Conservation (phyloP, 1,139 yeast genomes). For the Kodamaea fungicola region DNA sequence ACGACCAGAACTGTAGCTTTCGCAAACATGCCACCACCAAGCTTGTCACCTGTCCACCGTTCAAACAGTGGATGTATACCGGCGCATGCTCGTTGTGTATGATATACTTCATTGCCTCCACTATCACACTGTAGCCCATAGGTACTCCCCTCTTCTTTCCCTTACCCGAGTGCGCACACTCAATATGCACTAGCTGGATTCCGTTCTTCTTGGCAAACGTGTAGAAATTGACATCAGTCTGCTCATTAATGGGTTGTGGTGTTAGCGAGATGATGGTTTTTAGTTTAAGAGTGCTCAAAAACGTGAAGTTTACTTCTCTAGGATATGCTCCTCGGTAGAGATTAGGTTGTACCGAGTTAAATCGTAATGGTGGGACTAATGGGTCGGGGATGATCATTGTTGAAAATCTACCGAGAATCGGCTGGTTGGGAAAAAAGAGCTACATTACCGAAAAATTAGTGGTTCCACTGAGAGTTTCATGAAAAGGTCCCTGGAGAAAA, state of each 20-base stretch:
- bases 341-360: conserved; percentile 64
- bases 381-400: conserved; percentile 32
- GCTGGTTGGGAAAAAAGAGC: no score
- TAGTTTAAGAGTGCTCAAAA: conserved; percentile 61
- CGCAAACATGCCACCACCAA: conserved; percentile 82
- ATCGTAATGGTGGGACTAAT: conserved; percentile 78
- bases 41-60: conserved; percentile 86
- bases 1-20: conserved; percentile 83
- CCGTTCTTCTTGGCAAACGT: conserved; percentile 48
- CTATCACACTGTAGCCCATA: conserved; percentile 59
- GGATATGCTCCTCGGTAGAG: conserved; percentile 88
- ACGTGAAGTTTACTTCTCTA: conserved; percentile 67
- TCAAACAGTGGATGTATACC: conserved; percentile 78
- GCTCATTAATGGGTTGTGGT: conserved; percentile 64
- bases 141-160: conserved; percentile 81
- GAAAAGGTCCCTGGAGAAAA: no score
- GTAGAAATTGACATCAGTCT: conserved; percentile 47
- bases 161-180: conserved; percentile 63
- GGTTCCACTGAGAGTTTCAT: no score
- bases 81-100: conserved; percentile 64
- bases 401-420: no score
- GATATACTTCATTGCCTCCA: conserved; percentile 56
- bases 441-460: no score
- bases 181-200: conserved; percentile 59
- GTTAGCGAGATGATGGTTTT: conserved; percentile 77